These are phyloP conservation scores for Colletotrichum musae DNA, from an alignment of 2,329 filamentous ascomycete genomes.

Conservation along the genomic window DNA sequence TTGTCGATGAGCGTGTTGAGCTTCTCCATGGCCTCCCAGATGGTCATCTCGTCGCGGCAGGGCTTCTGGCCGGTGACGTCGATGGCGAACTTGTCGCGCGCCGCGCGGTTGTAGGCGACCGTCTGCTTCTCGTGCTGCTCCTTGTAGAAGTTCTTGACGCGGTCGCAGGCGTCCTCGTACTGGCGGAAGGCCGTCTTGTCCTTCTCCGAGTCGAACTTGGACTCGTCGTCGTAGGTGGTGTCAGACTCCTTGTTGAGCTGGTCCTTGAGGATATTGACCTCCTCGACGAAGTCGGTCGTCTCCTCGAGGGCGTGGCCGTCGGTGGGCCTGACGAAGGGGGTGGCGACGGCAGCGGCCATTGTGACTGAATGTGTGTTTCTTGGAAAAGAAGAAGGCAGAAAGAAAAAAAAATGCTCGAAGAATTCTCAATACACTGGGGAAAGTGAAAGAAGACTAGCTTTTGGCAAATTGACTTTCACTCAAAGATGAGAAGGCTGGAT, in stretches of 20 bases:
- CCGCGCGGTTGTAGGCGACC: conserved; percentile 86
- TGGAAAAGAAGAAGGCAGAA: neutral
- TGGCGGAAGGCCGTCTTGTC: conserved; percentile 87
- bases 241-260: conserved; percentile 42
- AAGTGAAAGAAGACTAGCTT: neutral
- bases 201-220: conserved; percentile 80
- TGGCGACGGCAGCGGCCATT: conserved; percentile 38
- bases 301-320: conserved; percentile 57
- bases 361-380: conserved; percentile 1
- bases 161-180: conserved; percentile 86
- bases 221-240: conserved; percentile 60
- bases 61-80: conserved; percentile 75
- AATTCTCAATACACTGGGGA: neutral
- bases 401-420: neutral
- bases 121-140: conserved; percentile 82
- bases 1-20: conserved; percentile 93
- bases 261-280: conserved; percentile 68
- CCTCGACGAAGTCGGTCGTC: conserved; percentile 64
- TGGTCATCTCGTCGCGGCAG: conserved; percentile 78
- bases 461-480: conserved; percentile 8
- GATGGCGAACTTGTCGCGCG: conserved; percentile 67
- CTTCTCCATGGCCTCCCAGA: conserved; percentile 95
- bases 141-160: conserved; percentile 89
- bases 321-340: conserved; percentile 30
- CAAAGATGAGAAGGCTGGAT: conserved; percentile 4